Evolutionary conservation across 2,329 filamentous ascomycete species (phyloP).

Genomic region (Blastomyces percursus): DNA sequence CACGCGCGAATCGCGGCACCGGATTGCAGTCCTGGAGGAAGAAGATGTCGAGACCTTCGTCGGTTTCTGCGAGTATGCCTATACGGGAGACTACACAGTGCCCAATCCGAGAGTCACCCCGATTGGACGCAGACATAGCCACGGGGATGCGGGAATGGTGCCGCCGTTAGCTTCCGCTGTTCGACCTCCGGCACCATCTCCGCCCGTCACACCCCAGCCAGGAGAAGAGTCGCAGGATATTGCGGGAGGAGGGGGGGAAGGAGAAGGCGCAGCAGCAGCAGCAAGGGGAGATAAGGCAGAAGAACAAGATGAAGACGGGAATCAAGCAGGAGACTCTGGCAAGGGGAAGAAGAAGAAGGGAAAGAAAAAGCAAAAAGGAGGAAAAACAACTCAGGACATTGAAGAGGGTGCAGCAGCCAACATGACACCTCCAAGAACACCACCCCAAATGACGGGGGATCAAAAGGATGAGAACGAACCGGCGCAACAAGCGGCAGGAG

Average conservation of each 20-base stretch:
- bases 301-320: constrained; percentile 11
- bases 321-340: constrained; percentile 16
- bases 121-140: constrained; percentile 1
- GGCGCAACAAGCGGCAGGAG: constrained; percentile 4
- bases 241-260: constrained; percentile 7
- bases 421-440: constrained; percentile 31
- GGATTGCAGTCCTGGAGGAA: constrained; percentile 35
- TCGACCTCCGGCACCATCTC: constrained; percentile 25
- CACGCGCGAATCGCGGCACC: constrained; percentile 35
- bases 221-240: constrained; percentile 7
- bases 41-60: constrained; percentile 41
- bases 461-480: constrained; percentile 14
- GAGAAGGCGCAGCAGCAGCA: not conserved
- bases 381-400: constrained; percentile 7
- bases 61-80: constrained; percentile 41
- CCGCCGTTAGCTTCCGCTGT: constrained; percentile 12
- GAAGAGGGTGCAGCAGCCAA: constrained; percentile 20
- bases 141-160: constrained; percentile 5
- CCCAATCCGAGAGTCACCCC: constrained; percentile 18
- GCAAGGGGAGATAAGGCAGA: constrained; percentile 10
- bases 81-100: constrained; percentile 38
- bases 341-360: constrained; percentile 23
- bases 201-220: constrained; percentile 16
- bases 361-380: constrained; percentile 20
- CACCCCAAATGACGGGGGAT: constrained; percentile 19